Conservation (phyloP, 202 grass and related monocot species). For the Schoenoplectus triqueter region DNA sequence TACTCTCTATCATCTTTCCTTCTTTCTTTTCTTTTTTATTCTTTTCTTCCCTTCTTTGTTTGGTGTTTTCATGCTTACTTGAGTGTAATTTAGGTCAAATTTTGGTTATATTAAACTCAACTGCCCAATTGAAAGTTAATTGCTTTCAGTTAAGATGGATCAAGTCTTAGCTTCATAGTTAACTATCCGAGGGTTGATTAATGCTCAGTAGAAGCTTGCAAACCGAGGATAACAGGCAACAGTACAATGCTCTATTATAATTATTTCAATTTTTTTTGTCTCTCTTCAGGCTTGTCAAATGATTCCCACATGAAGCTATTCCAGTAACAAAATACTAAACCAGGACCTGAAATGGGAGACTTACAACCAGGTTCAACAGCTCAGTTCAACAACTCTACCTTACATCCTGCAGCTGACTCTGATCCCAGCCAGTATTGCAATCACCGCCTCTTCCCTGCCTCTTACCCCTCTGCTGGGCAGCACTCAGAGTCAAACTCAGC, state of each 20-base stretch:
- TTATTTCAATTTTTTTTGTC: not conserved
- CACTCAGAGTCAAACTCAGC: constrained; percentile 64
- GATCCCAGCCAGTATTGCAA: constrained; percentile 39
- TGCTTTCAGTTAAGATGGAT: not conserved
- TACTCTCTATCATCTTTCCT: not conserved
- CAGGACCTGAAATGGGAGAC: constrained; percentile 14
- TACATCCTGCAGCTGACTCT: constrained; percentile 10
- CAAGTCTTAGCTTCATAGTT: not conserved
- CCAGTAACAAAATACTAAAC: constrained; percentile 6
- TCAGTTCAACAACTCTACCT: constrained; percentile 15
- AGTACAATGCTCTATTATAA: not conserved
- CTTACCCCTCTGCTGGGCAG: constrained; percentile 75
- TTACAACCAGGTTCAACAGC: not conserved
- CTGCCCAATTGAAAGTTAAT: not conserved
- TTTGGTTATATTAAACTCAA: not conserved
- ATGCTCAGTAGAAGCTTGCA: no score
- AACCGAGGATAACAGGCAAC: no score
- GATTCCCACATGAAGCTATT: constrained; percentile 10
- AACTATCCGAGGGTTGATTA: no score
- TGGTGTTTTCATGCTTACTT: not conserved
- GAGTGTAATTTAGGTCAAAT: not conserved
- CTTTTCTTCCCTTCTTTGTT: not conserved
- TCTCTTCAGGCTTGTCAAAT: not conserved
- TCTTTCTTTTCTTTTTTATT: not conserved
- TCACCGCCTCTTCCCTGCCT: constrained; percentile 50